These are phyloP conservation scores for Xylariaceae sp. DNA, from an alignment of 2,329 filamentous ascomycete species.

Conservation along the genomic window DNA sequence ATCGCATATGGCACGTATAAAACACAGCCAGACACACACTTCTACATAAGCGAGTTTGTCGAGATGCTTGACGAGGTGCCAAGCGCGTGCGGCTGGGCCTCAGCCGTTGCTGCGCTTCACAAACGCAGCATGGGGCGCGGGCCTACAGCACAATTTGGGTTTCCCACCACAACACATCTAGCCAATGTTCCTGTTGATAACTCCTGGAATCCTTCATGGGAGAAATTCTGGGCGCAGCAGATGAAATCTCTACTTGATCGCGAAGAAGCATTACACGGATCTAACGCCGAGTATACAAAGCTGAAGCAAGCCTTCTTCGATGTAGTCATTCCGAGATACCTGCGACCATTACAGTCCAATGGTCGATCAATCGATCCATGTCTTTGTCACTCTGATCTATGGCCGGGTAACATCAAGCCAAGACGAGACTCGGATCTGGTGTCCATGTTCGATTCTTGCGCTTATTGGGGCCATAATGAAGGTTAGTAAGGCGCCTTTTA, in stretches of 20 bases:
- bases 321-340: slow-evolving; percentile 23
- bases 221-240: slow-evolving; percentile 20
- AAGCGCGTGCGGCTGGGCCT: slow-evolving; percentile 18
- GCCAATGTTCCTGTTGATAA: slow-evolving; percentile 16
- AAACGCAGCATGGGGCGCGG: slow-evolving; percentile 25
- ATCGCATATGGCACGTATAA: slow-evolving; percentile 20
- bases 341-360: slow-evolving; percentile 22
- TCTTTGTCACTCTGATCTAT: slow-evolving; percentile 26
- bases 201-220: slow-evolving; percentile 24
- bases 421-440: slow-evolving; percentile 7
- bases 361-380: slow-evolving; percentile 24
- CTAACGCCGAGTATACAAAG: slow-evolving; percentile 15
- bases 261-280: slow-evolving; percentile 14
- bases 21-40: slow-evolving; percentile 21
- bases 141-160: slow-evolving; percentile 22
- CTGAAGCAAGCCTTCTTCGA: slow-evolving; percentile 19
- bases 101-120: slow-evolving; percentile 22
- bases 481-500: too few relatives aligned
- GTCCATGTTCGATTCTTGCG: slow-evolving; percentile 23
- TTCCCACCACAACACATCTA: slow-evolving; percentile 18
- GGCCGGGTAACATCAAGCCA: slow-evolving; percentile 26
- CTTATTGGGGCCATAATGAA: slow-evolving; percentile 28
- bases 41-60: slow-evolving; percentile 25
- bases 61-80: slow-evolving; percentile 27
- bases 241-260: slow-evolving; percentile 17